Base-by-base conservation (phyloP, 306 rosid genomes). In the Echinosophora koreensis region DNA sequence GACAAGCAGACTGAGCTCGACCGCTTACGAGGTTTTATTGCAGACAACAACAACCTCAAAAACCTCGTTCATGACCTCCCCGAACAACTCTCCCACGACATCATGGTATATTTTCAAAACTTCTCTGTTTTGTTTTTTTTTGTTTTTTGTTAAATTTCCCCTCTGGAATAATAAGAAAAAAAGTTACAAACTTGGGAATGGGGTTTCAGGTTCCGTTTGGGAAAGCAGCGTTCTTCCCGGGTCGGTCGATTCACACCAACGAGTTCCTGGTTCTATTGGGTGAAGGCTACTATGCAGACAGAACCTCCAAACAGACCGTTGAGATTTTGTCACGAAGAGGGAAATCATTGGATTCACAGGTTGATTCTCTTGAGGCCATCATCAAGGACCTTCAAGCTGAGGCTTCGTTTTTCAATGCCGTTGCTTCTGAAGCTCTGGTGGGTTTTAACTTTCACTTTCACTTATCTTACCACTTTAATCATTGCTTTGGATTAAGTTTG, bases 261-360 rank as follows among this genome's bases (percentile, higher is more conserved):
- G 97, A 94, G 79, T 88, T 94, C 66, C 73, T 90, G 95, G 97
- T 94, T 81, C 92, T 94, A 17, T 62, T 94, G 63, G 98, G 98
- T 66, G 98, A 92, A 81, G 95, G 97, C 5, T 92, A 92, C 75
- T 90, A 88, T 79, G 95, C 86, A 0, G 97, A 90, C 35, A 88
- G 91, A 79, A 94, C 97, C 0, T 89, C 95, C 10, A 94, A 87
- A 76, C 97, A 92, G 60, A 88, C 97, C 1, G 55, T 86, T 50
- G 97, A 90, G 56, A 87, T 94, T 84, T 86, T 94, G 88, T 87
- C 79, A 75, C 90, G 98, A 46, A 89, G 97, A 78, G 97, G 89
- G 38, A 84, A 83, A 75, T 60, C 80, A 2, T 83, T 94, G 91
- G 89, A 88, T 39, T 90, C 91, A 4, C 97, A 92, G 69, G 82